These are phyloP conservation scores for Prunella vulgaris DNA, from an alignment of 257 asterid species.

Conservation along the genomic window DNA sequence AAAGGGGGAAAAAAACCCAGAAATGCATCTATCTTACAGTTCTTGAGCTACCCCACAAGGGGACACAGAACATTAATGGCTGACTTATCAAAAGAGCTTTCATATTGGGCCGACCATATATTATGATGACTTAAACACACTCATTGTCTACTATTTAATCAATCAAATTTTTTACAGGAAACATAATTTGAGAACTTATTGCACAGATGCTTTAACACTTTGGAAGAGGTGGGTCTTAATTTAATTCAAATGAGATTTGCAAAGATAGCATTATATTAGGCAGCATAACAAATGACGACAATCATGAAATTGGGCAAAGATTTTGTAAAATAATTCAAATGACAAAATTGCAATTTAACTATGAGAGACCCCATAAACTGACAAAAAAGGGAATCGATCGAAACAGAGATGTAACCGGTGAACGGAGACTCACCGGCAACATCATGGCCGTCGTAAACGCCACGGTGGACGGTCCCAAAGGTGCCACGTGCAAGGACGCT, in stretches of 20 bases:
- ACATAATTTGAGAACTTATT: no score
- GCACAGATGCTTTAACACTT: no score
- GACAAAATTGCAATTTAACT: constrained; percentile 14
- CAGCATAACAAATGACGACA: not conserved
- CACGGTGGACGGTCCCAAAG: constrained; percentile 88
- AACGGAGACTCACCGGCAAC: constrained; percentile 78
- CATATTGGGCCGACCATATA: constrained; percentile 16
- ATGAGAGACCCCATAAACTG: not conserved
- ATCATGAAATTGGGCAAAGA: not conserved
- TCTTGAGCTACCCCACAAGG: constrained; percentile 27
- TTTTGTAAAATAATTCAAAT: not conserved
- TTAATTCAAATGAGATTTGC: constrained; percentile 2
- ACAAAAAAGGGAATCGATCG: not conserved
- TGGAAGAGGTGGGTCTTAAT: not conserved
- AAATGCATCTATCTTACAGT: not conserved
- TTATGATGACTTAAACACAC: not conserved
- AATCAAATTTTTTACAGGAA: not conserved
- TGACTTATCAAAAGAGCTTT: constrained; percentile 23
- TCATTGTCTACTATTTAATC: constrained; percentile 10
- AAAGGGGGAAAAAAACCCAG: not conserved
- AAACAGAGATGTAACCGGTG: no score
- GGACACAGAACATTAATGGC: constrained; percentile 20
- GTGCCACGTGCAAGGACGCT: constrained; percentile 78
- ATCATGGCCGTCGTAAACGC: constrained; percentile 73
- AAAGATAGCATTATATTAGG: no score